A percentile compares a stretch with the other conserved stretches of the same genome.
Evolutionary conservation across 1,284 basidiomycete genomes (phyloP).

Genomic region (Lentinula novae-zelandiae): DNA sequence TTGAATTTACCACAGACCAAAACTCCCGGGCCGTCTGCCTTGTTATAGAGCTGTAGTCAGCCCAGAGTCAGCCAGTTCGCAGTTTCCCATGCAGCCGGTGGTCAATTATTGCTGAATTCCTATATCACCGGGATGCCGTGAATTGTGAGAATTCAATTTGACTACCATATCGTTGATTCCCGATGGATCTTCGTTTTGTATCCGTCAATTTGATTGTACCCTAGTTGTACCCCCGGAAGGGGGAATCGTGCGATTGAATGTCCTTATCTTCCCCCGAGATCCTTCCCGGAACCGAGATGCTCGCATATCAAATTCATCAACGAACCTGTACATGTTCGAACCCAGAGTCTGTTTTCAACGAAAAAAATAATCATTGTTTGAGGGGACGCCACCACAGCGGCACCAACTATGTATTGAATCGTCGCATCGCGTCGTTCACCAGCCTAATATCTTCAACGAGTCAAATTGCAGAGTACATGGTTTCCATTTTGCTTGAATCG

Average conservation of each 20-base stretch:
- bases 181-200: background rate
- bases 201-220: background rate
- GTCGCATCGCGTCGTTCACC: too few relatives aligned
- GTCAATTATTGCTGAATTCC: background rate
- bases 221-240: too few relatives aligned
- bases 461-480: too few relatives aligned
- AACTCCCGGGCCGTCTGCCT: background rate
- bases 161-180: background rate
- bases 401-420: too few relatives aligned
- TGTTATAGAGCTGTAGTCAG: background rate
- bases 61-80: background rate
- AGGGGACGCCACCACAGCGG: too few relatives aligned
- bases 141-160: background rate
- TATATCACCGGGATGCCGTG: background rate
- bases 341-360: too few relatives aligned
- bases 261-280: background rate
- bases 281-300: background rate
- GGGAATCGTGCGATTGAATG: background rate
- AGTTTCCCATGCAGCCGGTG: background rate
- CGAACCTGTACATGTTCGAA: too few relatives aligned
- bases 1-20: background rate
- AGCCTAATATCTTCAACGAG: too few relatives aligned
- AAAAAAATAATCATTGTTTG: background rate
- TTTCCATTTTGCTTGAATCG: background rate
- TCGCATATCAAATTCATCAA: too few relatives aligned